Evolutionary conservation across 169 alveolate species (phyloP), one percentile per base, ranked within the genome.

Genomic region (Eimeria necatrix): DNA sequence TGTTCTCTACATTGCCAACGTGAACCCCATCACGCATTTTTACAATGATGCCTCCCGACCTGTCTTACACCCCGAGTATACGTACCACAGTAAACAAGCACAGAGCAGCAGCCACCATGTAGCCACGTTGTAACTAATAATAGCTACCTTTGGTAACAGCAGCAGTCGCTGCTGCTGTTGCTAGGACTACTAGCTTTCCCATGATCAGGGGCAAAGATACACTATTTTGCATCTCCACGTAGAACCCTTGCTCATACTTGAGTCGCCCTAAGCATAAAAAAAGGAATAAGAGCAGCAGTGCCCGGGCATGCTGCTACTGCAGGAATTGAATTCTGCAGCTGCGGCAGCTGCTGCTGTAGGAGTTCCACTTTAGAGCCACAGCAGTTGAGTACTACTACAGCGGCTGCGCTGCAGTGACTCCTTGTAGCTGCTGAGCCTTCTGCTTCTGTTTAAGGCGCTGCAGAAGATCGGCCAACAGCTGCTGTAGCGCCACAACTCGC

Each of bases 401-500:
- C 68, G 87, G 87, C 87, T 76, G 87, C 87, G 64, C 68, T 76
- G 87, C 87, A 76, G 61, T 76, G 61, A 20, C 68, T 41, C 61
- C 68, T 48, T 76, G 87, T 76, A 48, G 64, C 52, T 76, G 87
- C 87, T 41, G 59, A 12, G 20, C 64, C 49, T 56, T 32, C 41
- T 83, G 91, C 41, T 83, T 51, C 26, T 83, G 48, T 10, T 83
- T 51, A 4, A 53, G 91, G n/a, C 74, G 91, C 76, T 53, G 91
- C 76, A 51, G 26, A 70, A 83, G 24, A 14, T 83, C 76, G 24
- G 70, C 56, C 64, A 53, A 18, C 74, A 53, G 91, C 73, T 83
- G 91, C 91, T 83, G 91, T 73, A 83, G 91, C 1, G 91, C 74
- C 74, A 83, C 53, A 70, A 83, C 91, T 16, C 76, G 76, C 53